Conservation (phyloP, 2,329 filamentous ascomycete species). For the Metarhizium sp. region DNA sequence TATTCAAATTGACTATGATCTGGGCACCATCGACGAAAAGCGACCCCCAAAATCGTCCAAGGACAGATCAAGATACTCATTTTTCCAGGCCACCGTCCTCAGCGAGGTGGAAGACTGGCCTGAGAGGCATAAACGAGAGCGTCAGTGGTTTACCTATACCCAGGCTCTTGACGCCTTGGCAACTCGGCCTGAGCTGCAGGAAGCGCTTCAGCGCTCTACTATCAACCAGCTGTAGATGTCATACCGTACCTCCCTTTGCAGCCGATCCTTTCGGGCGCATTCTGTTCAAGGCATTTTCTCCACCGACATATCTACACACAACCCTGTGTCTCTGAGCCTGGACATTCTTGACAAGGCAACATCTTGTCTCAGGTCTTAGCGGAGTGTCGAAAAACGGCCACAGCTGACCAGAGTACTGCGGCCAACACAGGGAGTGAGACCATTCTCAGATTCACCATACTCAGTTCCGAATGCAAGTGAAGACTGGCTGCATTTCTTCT, state of each 20-base stretch:
- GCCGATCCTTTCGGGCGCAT: background rate
- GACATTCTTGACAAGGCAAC: background rate
- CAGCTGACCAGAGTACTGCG: background rate
- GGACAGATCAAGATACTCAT: slow-evolving; percentile 59
- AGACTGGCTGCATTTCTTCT: background rate
- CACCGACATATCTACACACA: background rate
- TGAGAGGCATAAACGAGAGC: slow-evolving; percentile 82
- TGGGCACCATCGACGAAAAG: slow-evolving; percentile 79
- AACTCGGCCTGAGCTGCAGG: slow-evolving; percentile 74
- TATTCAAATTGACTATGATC: slow-evolving; percentile 73
- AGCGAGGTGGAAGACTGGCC: slow-evolving; percentile 85
- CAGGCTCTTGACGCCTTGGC: slow-evolving; percentile 72
- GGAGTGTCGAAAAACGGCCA: background rate
- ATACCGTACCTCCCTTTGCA: background rate
- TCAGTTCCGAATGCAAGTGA: background rate
- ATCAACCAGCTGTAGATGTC: slow-evolving; percentile 37
- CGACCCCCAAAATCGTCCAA: slow-evolving; percentile 66
- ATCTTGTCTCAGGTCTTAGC: background rate
- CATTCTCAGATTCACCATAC: background rate
- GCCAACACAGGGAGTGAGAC: background rate
- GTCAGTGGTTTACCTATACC: slow-evolving; percentile 80
- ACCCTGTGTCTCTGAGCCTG: background rate
- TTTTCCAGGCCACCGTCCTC: slow-evolving; percentile 81
- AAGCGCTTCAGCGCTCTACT: slow-evolving; percentile 76
- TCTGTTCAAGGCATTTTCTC: background rate